Evolutionary conservation across 1,284 basidiomycete species (phyloP).

Genomic region (Heterobasidion parviporum): DNA sequence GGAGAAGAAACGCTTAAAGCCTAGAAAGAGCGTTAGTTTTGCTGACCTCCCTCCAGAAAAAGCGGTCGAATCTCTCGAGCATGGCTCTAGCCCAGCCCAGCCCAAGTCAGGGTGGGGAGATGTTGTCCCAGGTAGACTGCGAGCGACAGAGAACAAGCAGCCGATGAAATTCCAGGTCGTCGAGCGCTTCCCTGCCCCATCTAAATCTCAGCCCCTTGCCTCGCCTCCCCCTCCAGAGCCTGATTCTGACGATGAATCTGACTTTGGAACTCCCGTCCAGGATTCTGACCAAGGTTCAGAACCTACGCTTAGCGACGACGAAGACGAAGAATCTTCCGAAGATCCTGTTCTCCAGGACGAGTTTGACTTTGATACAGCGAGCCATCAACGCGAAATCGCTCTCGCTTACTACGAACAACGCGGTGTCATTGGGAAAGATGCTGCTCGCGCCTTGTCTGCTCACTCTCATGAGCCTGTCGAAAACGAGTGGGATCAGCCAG

Average conservation of each 20-base stretch:
- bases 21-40: constrained; percentile 62
- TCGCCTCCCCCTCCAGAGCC: constrained; percentile 11
- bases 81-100: constrained; percentile 9
- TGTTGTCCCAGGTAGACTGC: constrained; percentile 40
- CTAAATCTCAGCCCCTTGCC: constrained; percentile 15
- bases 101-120: constrained; percentile 40
- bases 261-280: constrained; percentile 20
- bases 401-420: constrained; percentile 61
- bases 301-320: constrained; percentile 14
- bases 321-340: constrained; percentile 7
- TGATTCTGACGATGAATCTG: constrained; percentile 46
- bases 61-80: constrained; percentile 7
- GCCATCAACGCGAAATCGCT: constrained; percentile 67
- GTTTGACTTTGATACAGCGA: constrained; percentile 49
- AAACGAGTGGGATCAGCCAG: constrained; percentile 35
- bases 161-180: constrained; percentile 65
- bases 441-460: constrained; percentile 39
- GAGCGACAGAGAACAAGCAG: constrained; percentile 26
- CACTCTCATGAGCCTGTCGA: constrained; percentile 32
- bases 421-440: constrained; percentile 41
- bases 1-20: constrained; percentile 17
- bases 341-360: constrained; percentile 32
- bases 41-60: constrained; percentile 31
- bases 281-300: constrained; percentile 46
- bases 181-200: constrained; percentile 40